These are phyloP conservation scores for Claviceps maximensis DNA, from an alignment of 2,329 filamentous ascomycete genomes.

Conservation along the genomic window DNA sequence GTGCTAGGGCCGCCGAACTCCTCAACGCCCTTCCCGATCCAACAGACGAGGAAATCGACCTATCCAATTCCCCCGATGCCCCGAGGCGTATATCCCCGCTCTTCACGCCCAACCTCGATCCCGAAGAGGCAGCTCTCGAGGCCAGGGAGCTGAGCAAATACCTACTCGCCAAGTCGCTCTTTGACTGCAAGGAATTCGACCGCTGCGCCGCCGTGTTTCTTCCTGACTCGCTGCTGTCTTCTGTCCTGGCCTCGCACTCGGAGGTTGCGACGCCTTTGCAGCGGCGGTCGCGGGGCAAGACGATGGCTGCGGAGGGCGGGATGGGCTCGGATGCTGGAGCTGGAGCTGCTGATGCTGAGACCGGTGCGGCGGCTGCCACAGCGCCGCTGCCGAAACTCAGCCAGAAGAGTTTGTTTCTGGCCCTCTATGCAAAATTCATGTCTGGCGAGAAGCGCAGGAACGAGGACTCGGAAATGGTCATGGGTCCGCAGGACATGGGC, in stretches of 20 bases:
- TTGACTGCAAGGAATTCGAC: constrained; percentile 91
- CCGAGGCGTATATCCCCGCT: constrained; percentile 30
- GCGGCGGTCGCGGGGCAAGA: constrained; percentile 44
- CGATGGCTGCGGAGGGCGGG: constrained; percentile 14
- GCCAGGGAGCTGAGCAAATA: constrained; percentile 70
- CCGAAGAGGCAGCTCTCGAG: constrained; percentile 63
- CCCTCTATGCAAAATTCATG: constrained; percentile 83
- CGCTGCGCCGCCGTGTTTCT: constrained; percentile 83
- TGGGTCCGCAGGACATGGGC: constrained; percentile 83
- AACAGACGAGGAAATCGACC: constrained; percentile 39
- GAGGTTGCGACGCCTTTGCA: constrained; percentile 27
- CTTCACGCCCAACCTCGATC: constrained; percentile 47
- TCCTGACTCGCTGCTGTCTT: constrained; percentile 63
- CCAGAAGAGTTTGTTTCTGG: constrained; percentile 84
- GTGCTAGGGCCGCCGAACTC: constrained; percentile 83
- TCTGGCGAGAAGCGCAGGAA: constrained; percentile 93
- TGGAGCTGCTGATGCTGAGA: not conserved
- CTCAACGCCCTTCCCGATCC: constrained; percentile 64
- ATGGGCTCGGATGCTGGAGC: constrained; percentile 7
- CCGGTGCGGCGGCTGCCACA: not conserved
- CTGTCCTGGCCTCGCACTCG: constrained; percentile 41
- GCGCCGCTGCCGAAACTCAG: constrained; percentile 47
- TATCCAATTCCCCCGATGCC: constrained; percentile 15
- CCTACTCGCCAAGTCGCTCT: constrained; percentile 82
- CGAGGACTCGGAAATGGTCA: constrained; percentile 93